Evolutionary conservation across 2,329 filamentous ascomycete genomes (phyloP).

Genomic region (Lachnum nothofagi): DNA sequence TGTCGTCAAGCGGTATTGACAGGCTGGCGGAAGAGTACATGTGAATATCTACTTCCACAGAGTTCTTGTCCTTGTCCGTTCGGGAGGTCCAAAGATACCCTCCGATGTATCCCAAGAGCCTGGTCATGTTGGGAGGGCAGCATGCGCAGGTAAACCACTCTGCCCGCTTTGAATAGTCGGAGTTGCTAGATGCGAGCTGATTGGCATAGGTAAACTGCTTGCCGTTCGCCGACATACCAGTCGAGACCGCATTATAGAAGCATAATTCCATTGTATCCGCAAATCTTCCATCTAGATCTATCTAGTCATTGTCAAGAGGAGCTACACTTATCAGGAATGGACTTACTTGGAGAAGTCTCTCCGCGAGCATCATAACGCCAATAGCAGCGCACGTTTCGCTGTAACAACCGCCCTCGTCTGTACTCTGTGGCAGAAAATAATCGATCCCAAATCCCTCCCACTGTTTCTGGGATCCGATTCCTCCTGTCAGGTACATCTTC

Average conservation of each 20-base stretch:
- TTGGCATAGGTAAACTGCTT: slow-evolving; percentile 58
- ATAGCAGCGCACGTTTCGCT: slow-evolving; percentile 58
- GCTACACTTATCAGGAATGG: not conserved
- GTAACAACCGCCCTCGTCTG: slow-evolving; percentile 58
- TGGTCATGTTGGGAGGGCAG: slow-evolving; percentile 55
- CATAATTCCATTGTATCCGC: slow-evolving; percentile 57
- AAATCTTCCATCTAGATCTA: slow-evolving; percentile 49
- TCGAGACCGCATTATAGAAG: slow-evolving; percentile 57
- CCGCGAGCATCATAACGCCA: slow-evolving; percentile 55
- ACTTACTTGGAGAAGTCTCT: slow-evolving; percentile 46
- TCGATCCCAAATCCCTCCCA: slow-evolving; percentile 57
- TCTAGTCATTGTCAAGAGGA: slow-evolving; percentile 20
- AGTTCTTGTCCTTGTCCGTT: slow-evolving; percentile 28
- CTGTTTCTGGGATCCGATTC: slow-evolving; percentile 52
- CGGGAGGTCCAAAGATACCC: slow-evolving; percentile 50
- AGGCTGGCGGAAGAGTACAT: slow-evolving; percentile 49
- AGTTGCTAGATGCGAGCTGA: slow-evolving; percentile 51
- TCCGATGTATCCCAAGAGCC: slow-evolving; percentile 51
- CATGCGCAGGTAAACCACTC: slow-evolving; percentile 58
- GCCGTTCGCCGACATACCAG: slow-evolving; percentile 51
- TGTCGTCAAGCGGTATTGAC: slow-evolving; percentile 34
- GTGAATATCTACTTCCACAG: slow-evolving; percentile 47
- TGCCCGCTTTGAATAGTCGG: slow-evolving; percentile 44
- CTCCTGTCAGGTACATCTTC: slow-evolving; percentile 60
- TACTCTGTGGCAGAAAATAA: slow-evolving; percentile 54